Evolutionary conservation across 169 alveolate genomes (phyloP).

Genomic region (Plasmodium cynomolgi): DNA sequence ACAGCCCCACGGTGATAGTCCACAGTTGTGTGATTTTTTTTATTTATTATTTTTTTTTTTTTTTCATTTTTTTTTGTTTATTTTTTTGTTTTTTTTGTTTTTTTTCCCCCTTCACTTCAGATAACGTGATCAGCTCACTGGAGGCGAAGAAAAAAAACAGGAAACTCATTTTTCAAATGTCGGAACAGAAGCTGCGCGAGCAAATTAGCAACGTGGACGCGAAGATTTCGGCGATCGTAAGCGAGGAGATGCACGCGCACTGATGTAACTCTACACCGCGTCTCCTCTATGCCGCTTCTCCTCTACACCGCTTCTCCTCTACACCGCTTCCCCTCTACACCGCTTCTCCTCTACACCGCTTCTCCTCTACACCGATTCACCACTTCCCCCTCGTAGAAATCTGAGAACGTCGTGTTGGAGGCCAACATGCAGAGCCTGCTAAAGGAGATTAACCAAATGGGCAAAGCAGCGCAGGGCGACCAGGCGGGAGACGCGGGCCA

Average conservation of each 20-base stretch:
- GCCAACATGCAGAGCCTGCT: constrained; percentile 31
- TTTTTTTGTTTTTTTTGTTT: not conserved
- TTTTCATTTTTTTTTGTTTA: not conserved
- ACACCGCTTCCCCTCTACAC: too few species aligned
- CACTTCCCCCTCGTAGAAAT: constrained; percentile 9
- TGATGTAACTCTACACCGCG: not conserved
- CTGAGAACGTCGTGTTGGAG: constrained; percentile 37
- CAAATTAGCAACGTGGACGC: constrained; percentile 24
- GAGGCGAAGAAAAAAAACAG: constrained; percentile 49
- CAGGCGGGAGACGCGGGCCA: not conserved
- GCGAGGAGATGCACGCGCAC: not conserved
- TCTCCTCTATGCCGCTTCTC: not conserved
- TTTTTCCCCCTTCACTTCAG: not conserved
- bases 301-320: not conserved
- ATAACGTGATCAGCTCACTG: constrained; percentile 51
- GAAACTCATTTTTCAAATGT: constrained; percentile 14
- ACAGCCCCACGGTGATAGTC: not conserved
- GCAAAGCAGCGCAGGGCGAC: not conserved
- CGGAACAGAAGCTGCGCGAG: constrained; percentile 39
- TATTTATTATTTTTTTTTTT: too few species aligned
- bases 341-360: not conserved
- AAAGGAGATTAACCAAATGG: constrained; percentile 28
- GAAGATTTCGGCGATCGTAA: constrained; percentile 34
- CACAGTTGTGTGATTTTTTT: not conserved
- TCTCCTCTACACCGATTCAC: not conserved